Percentiles rank a stretch among this genome's conserved stretches.
These are phyloP conservation scores for Penicillium dipodomyicola DNA, from an alignment of 495 filamentous ascomycete species.

Conservation along the genomic window DNA sequence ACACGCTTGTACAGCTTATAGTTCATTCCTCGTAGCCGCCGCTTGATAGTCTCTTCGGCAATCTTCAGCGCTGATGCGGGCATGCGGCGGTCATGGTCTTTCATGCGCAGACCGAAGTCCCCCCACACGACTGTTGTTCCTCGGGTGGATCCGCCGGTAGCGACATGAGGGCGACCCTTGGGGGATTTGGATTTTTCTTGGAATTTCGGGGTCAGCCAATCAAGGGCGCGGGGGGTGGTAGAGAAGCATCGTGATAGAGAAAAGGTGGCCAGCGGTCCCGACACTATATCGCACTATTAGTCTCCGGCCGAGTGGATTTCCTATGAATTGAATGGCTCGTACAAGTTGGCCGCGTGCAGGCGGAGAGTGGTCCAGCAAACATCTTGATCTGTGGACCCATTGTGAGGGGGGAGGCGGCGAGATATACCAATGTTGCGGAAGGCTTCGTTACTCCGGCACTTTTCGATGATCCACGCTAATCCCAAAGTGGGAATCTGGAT, in stretches of 20 bases:
- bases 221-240: slow-evolving; percentile 58
- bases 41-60: slow-evolving; percentile 89
- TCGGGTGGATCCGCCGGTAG: slow-evolving; percentile 84
- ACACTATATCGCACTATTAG: slow-evolving; percentile 33
- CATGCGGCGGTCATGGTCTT: slow-evolving; percentile 87
- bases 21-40: slow-evolving; percentile 82
- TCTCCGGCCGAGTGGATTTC: slow-evolving; percentile 11
- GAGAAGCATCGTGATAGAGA: slow-evolving; percentile 64
- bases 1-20: slow-evolving; percentile 90
- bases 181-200: slow-evolving; percentile 77
- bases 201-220: slow-evolving; percentile 79
- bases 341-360: slow-evolving; percentile 39
- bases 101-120: slow-evolving; percentile 92
- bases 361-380: slow-evolving; percentile 39
- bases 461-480: slow-evolving; percentile 32
- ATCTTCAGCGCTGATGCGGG: slow-evolving; percentile 82
- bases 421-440: slow-evolving; percentile 16
- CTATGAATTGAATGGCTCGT: slow-evolving; percentile 15
- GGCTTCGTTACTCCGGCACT: slow-evolving; percentile 26
- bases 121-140: slow-evolving; percentile 97
- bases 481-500: slow-evolving; percentile 19
- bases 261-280: slow-evolving; percentile 31
- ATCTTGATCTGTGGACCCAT: slow-evolving; percentile 43
- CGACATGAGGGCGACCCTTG: slow-evolving; percentile 84
- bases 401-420: slow-evolving; percentile 20